phyloP scores from a whole-genome alignment of 306 rosid genomes.

The Parietaria judaica region DNA sequence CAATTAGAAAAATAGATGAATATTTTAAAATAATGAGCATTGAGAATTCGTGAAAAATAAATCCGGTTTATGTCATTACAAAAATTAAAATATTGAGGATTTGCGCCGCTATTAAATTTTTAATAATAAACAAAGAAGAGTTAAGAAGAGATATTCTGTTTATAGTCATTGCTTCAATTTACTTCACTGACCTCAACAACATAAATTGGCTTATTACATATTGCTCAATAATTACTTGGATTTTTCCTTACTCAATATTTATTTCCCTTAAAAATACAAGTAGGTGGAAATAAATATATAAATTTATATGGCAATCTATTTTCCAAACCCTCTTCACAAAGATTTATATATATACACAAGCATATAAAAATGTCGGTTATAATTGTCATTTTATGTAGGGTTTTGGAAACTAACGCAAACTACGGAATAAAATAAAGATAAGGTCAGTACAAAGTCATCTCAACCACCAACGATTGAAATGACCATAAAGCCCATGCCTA shows the following conservation, averaged over 20 bases:
- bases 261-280: not conserved
- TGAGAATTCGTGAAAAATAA: too few species aligned
- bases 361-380: conserved; percentile 24
- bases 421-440: conserved; percentile 64
- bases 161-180: not conserved
- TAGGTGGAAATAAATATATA: not conserved
- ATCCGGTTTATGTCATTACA: too few species aligned
- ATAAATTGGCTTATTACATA: not conserved
- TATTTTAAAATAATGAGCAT: too few species aligned
- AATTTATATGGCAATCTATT: conserved; percentile 6
- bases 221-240: not conserved
- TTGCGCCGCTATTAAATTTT: not conserved
- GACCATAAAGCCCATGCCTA: conserved; percentile 37
- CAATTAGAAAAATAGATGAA: too few species aligned
- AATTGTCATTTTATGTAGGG: conserved; percentile 38
- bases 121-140: not conserved
- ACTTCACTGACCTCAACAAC: conserved; percentile 3
- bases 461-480: conserved; percentile 43
- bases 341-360: conserved; percentile 13
- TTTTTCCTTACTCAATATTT: not conserved
- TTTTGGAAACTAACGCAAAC: conserved; percentile 56
- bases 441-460: conserved; percentile 72
- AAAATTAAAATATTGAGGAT: too few species aligned
- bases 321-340: not conserved
- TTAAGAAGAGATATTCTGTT: not conserved